Base-by-base conservation (phyloP, 805 yeast genomes). In the Lipomyces chichibuensis region DNA sequence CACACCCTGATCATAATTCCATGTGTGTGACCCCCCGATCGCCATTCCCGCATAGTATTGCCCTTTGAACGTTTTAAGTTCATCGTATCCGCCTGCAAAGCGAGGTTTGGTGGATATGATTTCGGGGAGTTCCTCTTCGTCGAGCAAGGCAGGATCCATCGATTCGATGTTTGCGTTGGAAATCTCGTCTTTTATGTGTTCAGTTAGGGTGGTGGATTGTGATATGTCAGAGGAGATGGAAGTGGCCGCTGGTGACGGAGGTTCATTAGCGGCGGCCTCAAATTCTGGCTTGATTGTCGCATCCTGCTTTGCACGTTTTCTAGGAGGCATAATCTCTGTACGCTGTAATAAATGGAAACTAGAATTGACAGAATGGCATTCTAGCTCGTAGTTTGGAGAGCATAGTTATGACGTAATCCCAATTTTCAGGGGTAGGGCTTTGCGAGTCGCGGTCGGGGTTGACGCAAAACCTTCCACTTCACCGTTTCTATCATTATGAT, bases 1-100 rank as follows among this genome's bases (percentile, higher is more conserved):
- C 55, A 23, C 13, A 11, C 55, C 55, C 55, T 23, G 55, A 52
- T 52, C 55, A 14, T 52, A 52, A 20, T 52, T 52, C 55, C 55
- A 52, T 13, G 55, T 52, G 13, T 52, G 55, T 13, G 55, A 25
- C 33, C 55, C 55, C 27, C 55, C 55, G 55, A 52, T 52, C 17
- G 55, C 55, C 55, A 52, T 52, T 11, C 55, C 55, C 27, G 55
- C 55, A 27, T 52, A 52, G 33, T 52, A 52, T 52, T 52, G 55
- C 32, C 55, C 55, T 23, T 52, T 52, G 55, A 52, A 52, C 7
- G 55, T 23, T 52, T 52, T 52, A 11, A 52, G 3, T 8, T 23
- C 55, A n/a, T 52, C 32, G 14, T 52, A 52, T n/a, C 55, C 55
- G 32, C 55, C 55, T 8, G 55, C 55, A 14, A 52, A 52, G 17